Conservation (phyloP, 78 protist genomes). For the Dictyostelium brefeldianum region DNA sequence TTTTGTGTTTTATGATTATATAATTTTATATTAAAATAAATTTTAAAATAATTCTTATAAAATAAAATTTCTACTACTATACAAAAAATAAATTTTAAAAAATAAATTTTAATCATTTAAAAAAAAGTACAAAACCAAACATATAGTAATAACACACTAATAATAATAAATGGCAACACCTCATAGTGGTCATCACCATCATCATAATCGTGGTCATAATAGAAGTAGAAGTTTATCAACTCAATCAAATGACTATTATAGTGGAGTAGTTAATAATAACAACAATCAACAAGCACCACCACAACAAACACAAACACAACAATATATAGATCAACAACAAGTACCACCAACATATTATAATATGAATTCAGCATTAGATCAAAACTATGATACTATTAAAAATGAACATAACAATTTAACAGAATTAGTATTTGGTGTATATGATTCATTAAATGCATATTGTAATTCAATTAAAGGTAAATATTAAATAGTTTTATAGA, state of each 20-base stretch:
- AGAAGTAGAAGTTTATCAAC: slow-evolving; percentile 15
- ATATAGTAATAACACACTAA: too few relatives aligned
- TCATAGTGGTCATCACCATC: background rate
- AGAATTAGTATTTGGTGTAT: background rate
- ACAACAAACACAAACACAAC: background rate
- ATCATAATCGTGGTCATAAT: background rate
- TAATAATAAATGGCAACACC: too few relatives aligned
- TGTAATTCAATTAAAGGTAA: slow-evolving; percentile 26
- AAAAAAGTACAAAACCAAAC: too few relatives aligned
- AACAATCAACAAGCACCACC: background rate
- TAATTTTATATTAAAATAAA: too few relatives aligned
- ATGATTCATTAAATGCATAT: slow-evolving; percentile 4
- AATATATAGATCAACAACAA: background rate
- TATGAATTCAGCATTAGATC: background rate
- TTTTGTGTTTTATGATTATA: too few relatives aligned
- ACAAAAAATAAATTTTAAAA: too few relatives aligned
- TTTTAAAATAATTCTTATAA: too few relatives aligned
- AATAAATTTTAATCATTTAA: too few relatives aligned
- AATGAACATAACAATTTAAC: background rate
- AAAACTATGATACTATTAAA: slow-evolving; percentile 13
- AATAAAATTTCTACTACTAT: too few relatives aligned
- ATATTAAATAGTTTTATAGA: background rate
- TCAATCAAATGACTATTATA: background rate
- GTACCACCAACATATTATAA: background rate
- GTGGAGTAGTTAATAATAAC: background rate